phyloP scores from a whole-genome alignment of 75 land plant species.

The Sequoia sempervirens region DNA sequence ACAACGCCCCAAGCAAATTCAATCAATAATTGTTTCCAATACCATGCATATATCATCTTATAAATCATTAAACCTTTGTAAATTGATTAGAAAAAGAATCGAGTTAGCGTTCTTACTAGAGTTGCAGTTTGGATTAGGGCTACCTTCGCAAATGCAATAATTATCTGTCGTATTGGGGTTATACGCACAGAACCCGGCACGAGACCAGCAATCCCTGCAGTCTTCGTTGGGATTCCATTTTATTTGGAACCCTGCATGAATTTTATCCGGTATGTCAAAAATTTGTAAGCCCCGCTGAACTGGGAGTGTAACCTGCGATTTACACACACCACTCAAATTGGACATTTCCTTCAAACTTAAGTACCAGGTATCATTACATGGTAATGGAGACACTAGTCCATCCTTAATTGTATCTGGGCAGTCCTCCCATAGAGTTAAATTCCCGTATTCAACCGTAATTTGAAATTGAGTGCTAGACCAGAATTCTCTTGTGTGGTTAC shows the following conservation, averaged over 20 bases:
- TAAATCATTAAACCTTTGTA: neutral
- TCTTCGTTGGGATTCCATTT: neutral
- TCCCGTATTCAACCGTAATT: neutral
- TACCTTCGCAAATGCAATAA: neutral
- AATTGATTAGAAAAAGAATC: neutral
- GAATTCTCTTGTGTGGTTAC: neutral
- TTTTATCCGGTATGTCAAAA: neutral
- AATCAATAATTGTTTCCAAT: neutral
- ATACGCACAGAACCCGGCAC: neutral
- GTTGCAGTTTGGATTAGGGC: fast-evolving
- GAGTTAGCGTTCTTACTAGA: neutral
- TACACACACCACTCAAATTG: neutral
- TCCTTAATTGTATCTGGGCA: neutral
- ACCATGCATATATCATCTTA: neutral
- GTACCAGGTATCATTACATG: too few relatives aligned
- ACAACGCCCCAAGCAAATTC: neutral
- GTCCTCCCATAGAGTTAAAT: neutral
- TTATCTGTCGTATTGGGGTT: neutral
- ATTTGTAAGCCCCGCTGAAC: neutral
- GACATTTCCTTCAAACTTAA: too few relatives aligned
- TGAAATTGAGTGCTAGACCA: neutral
- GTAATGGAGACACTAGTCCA: too few relatives aligned
- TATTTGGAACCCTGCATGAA: neutral
- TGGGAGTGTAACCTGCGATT: neutral
- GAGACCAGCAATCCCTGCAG: neutral